phyloP scores from a whole-genome alignment of 805 yeast genomes.

The Candida suzukii region DNA sequence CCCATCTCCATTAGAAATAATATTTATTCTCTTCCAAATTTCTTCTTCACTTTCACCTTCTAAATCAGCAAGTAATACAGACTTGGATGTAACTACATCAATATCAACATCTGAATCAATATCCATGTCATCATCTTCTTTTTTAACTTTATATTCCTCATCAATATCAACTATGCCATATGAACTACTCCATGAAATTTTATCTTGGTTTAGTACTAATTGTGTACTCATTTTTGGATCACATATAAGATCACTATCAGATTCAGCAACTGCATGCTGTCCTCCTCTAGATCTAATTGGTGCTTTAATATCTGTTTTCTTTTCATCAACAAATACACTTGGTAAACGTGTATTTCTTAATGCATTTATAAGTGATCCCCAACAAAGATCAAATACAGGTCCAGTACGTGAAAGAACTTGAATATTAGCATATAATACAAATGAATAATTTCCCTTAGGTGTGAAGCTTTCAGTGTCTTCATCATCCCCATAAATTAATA shows the following conservation, averaged over 20 bases:
- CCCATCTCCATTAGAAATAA: conserved; percentile 26
- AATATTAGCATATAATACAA: conserved; percentile 64
- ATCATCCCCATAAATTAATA: conserved; percentile 35
- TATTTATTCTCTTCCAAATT: conserved; percentile 44
- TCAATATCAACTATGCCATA: conserved; percentile 51
- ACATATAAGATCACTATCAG: conserved; percentile 48
- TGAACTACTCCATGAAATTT: conserved; percentile 39
- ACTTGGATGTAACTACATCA: conserved; percentile 4
- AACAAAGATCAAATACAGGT: conserved; percentile 71
- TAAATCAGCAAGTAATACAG: conserved; percentile 59
- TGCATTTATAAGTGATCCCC: conserved; percentile 62
- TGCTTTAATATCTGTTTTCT: conserved; percentile 38
- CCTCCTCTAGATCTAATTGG: conserved; percentile 4
- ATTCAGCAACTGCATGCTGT: conserved; percentile 36
- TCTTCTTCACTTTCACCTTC: conserved; percentile 86
- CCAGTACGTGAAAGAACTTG: conserved; percentile 78
- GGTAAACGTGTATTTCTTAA: conserved; percentile 58
- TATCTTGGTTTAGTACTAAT: conserved; percentile 31
- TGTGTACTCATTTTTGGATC: conserved; percentile 36
- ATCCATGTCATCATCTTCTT: conserved; percentile 16
- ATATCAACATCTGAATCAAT: conserved; percentile 21
- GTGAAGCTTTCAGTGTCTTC: conserved; percentile 22
- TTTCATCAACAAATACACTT: conserved; percentile 58
- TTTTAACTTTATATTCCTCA: conserved; percentile 10
- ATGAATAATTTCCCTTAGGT: conserved; percentile 42